Base-by-base conservation (phyloP, 2,329 filamentous ascomycete genomes). In the Taxawa tesnikishii region DNA sequence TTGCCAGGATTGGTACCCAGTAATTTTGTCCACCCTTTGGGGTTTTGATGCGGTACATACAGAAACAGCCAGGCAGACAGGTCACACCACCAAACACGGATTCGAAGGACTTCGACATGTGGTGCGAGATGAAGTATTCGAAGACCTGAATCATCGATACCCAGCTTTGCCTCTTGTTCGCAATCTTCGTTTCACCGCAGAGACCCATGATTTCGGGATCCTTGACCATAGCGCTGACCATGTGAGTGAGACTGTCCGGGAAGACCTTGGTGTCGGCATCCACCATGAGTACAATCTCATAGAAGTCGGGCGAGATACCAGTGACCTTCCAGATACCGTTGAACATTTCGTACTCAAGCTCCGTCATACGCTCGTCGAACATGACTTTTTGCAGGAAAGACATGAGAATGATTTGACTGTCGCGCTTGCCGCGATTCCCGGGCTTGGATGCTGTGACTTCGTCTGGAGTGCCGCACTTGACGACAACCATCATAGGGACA, bases 301-400 rank as follows among this genome's bases (percentile, higher is more conserved):
- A 98, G 56, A 87, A 98, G 59, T 98, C 90, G 10, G 90, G 90
- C 4, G 87, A 93, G 41, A 98, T 96, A 45, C 92, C 92, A 12
- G 90, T 98, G 27, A 98, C 83, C 58, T 94, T 94, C 87, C 88
- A 98, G 41, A 98, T 70, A 33, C 90, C 90, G 54, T 96, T 98
- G 67, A 98, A 98, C 83, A 98, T 96, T 54, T 98, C 90, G 51
- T 85, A 98, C 57, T 98, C 90, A 32, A 98, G 78, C 58, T 98
- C 88, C 12, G 92, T 98, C 90, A 98, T 98, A 40, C 90, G 82
- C 62, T 98, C 92, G 55, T 98, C 90, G 49, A 98, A 98, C 90
- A 98, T 98, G 52, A 98, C 90, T 65, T 98, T 98, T 55, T 98
- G 90, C 45, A 98, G 65, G 70, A 98, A 98, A 4, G 87, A 94